Evolutionary conservation across 148 eudicot genomes (phyloP).

Genomic region (Gaultheria prostrata): DNA sequence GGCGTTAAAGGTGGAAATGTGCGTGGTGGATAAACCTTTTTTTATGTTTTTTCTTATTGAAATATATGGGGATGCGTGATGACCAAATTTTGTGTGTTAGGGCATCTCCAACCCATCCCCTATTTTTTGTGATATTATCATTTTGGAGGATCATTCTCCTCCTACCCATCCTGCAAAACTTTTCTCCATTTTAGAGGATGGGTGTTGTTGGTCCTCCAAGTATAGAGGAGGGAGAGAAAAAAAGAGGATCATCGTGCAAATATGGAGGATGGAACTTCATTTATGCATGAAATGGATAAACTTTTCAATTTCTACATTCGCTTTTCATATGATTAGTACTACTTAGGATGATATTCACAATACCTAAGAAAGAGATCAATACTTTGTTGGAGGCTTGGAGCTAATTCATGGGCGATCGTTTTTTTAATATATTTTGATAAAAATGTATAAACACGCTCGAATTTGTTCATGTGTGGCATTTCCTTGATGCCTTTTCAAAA

Average conservation of each 20-base stretch:
- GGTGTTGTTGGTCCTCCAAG: not conserved
- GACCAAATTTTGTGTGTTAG: not conserved
- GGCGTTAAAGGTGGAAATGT: not conserved
- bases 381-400: not conserved
- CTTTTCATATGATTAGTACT: not conserved
- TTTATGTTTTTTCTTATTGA: not conserved
- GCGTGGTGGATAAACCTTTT: not conserved
- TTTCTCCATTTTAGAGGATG: not conserved
- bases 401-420: not conserved
- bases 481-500: no score
- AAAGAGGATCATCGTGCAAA: not conserved
- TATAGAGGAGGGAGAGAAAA: not conserved
- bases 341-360: not conserved
- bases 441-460: not conserved
- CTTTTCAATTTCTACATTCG: not conserved
- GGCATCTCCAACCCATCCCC: slow-evolving; percentile 2
- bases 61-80: not conserved
- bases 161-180: not conserved
- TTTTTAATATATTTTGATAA: not conserved
- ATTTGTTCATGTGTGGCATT: no score
- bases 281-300: not conserved
- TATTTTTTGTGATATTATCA: not conserved
- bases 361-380: not conserved
- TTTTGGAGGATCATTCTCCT: not conserved
- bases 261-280: not conserved